phyloP scores from a whole-genome alignment of 805 yeast species.

The Nematodospora valgi region DNA sequence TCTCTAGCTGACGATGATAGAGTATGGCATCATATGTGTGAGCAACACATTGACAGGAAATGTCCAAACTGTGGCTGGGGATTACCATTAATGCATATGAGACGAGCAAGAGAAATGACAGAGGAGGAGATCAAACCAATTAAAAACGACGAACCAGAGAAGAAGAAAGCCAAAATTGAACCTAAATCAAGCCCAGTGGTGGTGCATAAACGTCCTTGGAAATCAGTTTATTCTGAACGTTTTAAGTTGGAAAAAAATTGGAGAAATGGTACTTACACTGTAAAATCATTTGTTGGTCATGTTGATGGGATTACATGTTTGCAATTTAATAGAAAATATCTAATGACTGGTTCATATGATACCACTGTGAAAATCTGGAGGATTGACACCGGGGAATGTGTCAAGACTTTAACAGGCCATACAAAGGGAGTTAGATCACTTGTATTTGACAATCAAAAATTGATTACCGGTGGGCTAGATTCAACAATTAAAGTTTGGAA shows the following conservation, averaged over 20 bases:
- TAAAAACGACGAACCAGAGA: slow-evolving; percentile 10
- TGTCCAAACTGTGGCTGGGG: slow-evolving; percentile 99
- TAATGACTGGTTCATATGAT: slow-evolving; percentile 92
- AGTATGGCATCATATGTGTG: slow-evolving; percentile 98
- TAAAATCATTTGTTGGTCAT: slow-evolving; percentile 73
- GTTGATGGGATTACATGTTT: slow-evolving; percentile 85
- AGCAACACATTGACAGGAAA: slow-evolving; percentile 94
- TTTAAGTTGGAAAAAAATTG: slow-evolving; percentile 90
- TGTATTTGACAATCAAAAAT: slow-evolving; percentile 82
- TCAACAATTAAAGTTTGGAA: slow-evolving; percentile 94
- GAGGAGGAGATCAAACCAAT: slow-evolving; percentile 13
- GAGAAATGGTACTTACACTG: slow-evolving; percentile 74
- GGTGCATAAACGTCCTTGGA: slow-evolving; percentile 75
- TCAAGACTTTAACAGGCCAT: slow-evolving; percentile 85
- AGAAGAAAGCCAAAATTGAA: not conserved
- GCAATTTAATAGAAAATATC: slow-evolving; percentile 69
- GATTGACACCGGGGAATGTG: slow-evolving; percentile 68
- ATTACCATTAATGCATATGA: slow-evolving; percentile 88
- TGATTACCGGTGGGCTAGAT: slow-evolving; percentile 91
- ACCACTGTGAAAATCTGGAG: slow-evolving; percentile 93
- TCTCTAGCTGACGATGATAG: slow-evolving; percentile 90
- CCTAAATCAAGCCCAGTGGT: not conserved
- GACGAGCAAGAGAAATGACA: slow-evolving; percentile 54
- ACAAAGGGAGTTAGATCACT: slow-evolving; percentile 81
- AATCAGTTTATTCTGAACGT: slow-evolving; percentile 87